These are phyloP conservation scores for Yarrowia sp. DNA, from an alignment of 805 yeast species.

Conservation along the genomic window DNA sequence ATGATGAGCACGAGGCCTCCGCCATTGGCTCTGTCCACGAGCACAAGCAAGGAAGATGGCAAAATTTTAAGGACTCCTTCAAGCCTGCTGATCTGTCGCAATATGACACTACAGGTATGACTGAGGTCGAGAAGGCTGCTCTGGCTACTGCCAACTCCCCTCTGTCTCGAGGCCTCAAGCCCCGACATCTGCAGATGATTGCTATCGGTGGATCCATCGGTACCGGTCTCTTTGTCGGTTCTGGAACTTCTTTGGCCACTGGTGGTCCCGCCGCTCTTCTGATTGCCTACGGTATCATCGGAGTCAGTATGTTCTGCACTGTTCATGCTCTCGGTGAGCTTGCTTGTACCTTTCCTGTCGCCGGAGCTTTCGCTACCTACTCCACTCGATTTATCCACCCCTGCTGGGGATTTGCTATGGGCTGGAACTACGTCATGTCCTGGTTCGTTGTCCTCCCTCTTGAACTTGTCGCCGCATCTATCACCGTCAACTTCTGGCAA, in stretches of 20 bases:
- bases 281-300: conserved; percentile 58
- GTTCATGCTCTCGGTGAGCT: conserved; percentile 64
- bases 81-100: conserved; percentile 43
- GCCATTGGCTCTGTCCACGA: conserved; percentile 8
- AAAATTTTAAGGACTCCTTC: conserved; percentile 44
- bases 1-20: background rate
- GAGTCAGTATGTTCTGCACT: conserved; percentile 57
- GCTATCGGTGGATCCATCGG: conserved; percentile 80
- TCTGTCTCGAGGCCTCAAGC: conserved; percentile 44
- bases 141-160: conserved; percentile 54
- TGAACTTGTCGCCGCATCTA: conserved; percentile 58
- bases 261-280: conserved; percentile 66
- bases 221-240: conserved; percentile 68
- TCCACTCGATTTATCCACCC: conserved; percentile 58
- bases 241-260: conserved; percentile 50
- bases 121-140: conserved; percentile 41
- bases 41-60: conserved; percentile 27
- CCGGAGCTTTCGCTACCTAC: conserved; percentile 54
- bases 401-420: conserved; percentile 62
- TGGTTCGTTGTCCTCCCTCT: conserved; percentile 59
- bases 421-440: conserved; percentile 61
- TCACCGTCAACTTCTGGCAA: conserved; percentile 53
- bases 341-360: conserved; percentile 56
- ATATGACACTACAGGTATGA: conserved; percentile 33
- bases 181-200: conserved; percentile 51